Percentiles rank a stretch among this genome's conserved stretches.
phyloP scores from a whole-genome alignment of 1,139 yeast species.

The Hansenula lynferdii region DNA sequence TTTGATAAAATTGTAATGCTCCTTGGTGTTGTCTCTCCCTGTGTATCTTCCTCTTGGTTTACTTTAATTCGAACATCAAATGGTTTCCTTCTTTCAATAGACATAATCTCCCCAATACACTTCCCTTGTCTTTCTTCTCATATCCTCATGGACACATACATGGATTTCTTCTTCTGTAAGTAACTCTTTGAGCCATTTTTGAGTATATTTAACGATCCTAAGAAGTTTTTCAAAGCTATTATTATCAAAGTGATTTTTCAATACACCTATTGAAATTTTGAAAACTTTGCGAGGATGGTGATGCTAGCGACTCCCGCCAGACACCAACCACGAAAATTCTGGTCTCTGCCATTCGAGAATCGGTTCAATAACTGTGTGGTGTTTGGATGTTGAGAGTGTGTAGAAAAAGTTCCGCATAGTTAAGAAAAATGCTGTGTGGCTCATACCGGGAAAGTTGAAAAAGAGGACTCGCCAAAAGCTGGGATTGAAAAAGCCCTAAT shows the following conservation, averaged over 20 bases:
- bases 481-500: too few species aligned
- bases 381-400: too few species aligned
- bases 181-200: constrained; percentile 75
- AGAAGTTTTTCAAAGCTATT: constrained; percentile 4
- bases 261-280: constrained; percentile 2
- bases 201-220: constrained; percentile 9
- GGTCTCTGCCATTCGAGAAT: too few species aligned
- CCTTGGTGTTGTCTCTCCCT: not conserved
- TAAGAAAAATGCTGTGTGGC: too few species aligned
- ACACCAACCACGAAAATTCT: too few species aligned
- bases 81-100: not conserved
- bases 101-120: not conserved
- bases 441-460: too few species aligned
- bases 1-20: too few species aligned
- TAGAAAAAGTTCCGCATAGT: too few species aligned
- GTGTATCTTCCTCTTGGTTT: not conserved
- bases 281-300: constrained; percentile 6
- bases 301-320: too few species aligned
- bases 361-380: too few species aligned
- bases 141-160: constrained; percentile 40
- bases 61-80: not conserved
- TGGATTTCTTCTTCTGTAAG: constrained; percentile 79
- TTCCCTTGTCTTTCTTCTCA: not conserved
- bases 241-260: constrained; percentile 1
- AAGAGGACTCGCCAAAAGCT: too few species aligned